These are phyloP conservation scores for Fusarium sp. DNA, from an alignment of 2,329 filamentous ascomycete genomes.

Conservation along the genomic window DNA sequence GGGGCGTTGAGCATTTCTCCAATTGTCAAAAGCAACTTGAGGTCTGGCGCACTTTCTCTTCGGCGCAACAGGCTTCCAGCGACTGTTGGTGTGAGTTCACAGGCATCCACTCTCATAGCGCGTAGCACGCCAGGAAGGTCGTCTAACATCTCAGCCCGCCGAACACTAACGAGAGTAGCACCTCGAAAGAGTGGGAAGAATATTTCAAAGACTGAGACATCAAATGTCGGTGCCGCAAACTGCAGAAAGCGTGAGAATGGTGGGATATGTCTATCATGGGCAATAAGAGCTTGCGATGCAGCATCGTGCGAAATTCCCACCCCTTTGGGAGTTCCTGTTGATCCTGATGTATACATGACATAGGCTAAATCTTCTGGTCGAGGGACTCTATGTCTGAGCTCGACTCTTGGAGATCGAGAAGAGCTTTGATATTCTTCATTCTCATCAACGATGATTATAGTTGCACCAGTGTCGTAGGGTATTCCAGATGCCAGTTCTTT, in stretches of 20 bases:
- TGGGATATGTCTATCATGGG: slow-evolving; percentile 82
- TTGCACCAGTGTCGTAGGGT: slow-evolving; percentile 45
- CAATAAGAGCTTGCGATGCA: slow-evolving; percentile 82
- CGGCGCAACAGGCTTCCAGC: slow-evolving; percentile 77
- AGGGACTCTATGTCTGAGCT: slow-evolving; percentile 27
- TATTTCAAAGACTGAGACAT: slow-evolving; percentile 94
- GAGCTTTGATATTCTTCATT: slow-evolving; percentile 7
- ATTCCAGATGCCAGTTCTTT: slow-evolving; percentile 55
- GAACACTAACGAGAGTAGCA: slow-evolving; percentile 75
- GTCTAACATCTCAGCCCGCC: slow-evolving; percentile 74
- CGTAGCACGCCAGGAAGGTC: slow-evolving; percentile 76
- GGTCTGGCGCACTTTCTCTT: slow-evolving; percentile 70
- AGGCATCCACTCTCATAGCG: slow-evolving; percentile 77
- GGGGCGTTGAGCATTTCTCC: slow-evolving; percentile 88
- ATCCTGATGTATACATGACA: slow-evolving; percentile 93
- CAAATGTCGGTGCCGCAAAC: slow-evolving; percentile 91
- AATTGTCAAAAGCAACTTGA: slow-evolving; percentile 83
- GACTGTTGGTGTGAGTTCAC: slow-evolving; percentile 89
- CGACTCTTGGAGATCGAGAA: background rate
- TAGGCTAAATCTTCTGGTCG: slow-evolving; percentile 71
- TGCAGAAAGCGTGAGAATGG: slow-evolving; percentile 83
- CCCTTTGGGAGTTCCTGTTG: slow-evolving; percentile 88
- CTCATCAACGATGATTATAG: slow-evolving; percentile 51
- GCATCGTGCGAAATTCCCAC: slow-evolving; percentile 84
- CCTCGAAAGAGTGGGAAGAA: slow-evolving; percentile 86